A percentile compares a stretch with the other conserved stretches of the same genome.
Conservation (phyloP, 106 monocot genomes). For the Posidonia australis region DNA sequence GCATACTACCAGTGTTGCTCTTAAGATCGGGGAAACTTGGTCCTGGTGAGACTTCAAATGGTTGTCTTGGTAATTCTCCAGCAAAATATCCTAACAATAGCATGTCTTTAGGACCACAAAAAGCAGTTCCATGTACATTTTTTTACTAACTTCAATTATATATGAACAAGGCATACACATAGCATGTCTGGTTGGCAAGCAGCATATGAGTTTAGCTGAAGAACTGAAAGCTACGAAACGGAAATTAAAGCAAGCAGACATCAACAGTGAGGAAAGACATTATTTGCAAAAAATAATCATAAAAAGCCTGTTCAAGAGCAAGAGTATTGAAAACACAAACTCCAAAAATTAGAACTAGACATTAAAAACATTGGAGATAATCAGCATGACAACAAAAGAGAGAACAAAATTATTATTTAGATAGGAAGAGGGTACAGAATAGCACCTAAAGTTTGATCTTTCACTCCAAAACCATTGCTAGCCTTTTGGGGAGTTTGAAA, state of each 20-base stretch:
- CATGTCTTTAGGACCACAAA: not conserved
- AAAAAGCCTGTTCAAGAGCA: not conserved
- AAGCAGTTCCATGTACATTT: not conserved
- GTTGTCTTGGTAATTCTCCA: not conserved
- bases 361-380: not conserved
- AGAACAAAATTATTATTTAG: not conserved
- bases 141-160: not conserved
- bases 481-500: slow-evolving; percentile 19
- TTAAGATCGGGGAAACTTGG: not conserved
- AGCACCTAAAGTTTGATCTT: slow-evolving; percentile 40
- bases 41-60: slow-evolving; percentile 7
- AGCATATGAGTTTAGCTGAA: no score
- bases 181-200: no score
- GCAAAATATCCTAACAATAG: not conserved
- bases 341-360: not conserved
- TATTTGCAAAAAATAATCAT: no score
- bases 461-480: slow-evolving; percentile 28
- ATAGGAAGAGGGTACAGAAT: not conserved
- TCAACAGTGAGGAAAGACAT: not conserved
- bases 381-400: not conserved
- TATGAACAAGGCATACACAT: no score
- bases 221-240: no score
- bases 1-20: not conserved
- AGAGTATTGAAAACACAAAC: no score
- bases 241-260: not conserved